A percentile compares a stretch with the other conserved stretches of the same genome.
phyloP scores from a whole-genome alignment of 2,329 filamentous ascomycete species.

The Penicillium sp. region DNA sequence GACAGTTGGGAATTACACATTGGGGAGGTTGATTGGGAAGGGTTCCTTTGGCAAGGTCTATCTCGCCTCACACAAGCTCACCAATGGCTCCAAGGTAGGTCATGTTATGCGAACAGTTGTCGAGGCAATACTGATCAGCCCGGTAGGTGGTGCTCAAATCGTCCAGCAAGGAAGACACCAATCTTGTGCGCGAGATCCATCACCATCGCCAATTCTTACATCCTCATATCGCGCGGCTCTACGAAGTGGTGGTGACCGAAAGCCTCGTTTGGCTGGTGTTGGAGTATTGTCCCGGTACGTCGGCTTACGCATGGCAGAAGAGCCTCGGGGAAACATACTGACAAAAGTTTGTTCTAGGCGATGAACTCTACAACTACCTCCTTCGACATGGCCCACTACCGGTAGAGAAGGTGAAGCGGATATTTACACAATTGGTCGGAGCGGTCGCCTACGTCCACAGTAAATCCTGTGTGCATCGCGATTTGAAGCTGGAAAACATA shows the following conservation, averaged over 20 bases:
- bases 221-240: constrained; percentile 91
- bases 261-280: constrained; percentile 91
- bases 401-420: constrained; percentile 84
- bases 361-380: constrained; percentile 96
- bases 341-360: constrained; percentile 55
- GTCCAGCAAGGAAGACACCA: constrained; percentile 91
- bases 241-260: constrained; percentile 98
- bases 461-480: constrained; percentile 92
- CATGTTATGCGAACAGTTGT: not conserved
- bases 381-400: constrained; percentile 81
- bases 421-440: constrained; percentile 92
- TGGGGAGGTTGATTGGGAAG: constrained; percentile 91
- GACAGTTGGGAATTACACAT: constrained; percentile 89
- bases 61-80: constrained; percentile 91
- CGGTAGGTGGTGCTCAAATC: constrained; percentile 93
- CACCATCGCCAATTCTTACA: constrained; percentile 98
- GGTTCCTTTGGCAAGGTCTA: constrained; percentile 99
- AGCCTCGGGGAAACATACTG: not conserved
- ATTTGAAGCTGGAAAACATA: constrained; percentile 95
- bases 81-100: constrained; percentile 88
- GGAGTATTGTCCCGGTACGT: constrained; percentile 86
- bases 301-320: not conserved
- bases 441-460: constrained; percentile 93
- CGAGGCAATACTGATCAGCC: constrained; percentile 8
- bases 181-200: constrained; percentile 95